phyloP scores from a whole-genome alignment of 306 rosid species.

The Quillaja saponaria region DNA sequence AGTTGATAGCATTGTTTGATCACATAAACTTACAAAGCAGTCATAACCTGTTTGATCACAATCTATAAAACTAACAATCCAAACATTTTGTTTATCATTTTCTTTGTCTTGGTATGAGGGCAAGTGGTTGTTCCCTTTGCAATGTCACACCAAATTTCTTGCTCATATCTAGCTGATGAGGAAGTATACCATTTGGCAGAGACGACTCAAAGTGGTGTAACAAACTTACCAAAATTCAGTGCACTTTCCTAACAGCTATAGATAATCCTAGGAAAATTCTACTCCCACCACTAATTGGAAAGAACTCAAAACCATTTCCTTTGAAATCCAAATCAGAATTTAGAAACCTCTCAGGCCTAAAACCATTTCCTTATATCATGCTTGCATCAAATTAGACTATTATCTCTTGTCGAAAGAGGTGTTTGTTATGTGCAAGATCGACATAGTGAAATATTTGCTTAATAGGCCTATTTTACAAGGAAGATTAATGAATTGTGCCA shows the following conservation, averaged over 20 bases:
- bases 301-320: constrained; percentile 32
- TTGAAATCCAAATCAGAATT: constrained; percentile 22
- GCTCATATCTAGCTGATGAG: constrained; percentile 12
- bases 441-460: too few species aligned
- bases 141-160: constrained; percentile 21
- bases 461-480: constrained; percentile 29
- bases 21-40: too few species aligned
- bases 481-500: not conserved
- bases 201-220: constrained; percentile 33
- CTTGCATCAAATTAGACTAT: constrained; percentile 24
- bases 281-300: constrained; percentile 38
- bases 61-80: too few species aligned
- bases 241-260: constrained; percentile 22
- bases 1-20: too few species aligned
- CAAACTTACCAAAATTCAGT: constrained; percentile 22
- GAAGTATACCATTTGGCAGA: constrained; percentile 28
- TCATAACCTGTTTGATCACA: too few species aligned
- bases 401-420: constrained; percentile 31
- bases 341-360: constrained; percentile 30
- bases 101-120: too few species aligned
- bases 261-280: constrained; percentile 39
- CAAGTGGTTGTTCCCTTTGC: constrained; percentile 30
- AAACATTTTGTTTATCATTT: too few species aligned
- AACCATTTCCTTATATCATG: constrained; percentile 19
- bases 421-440: too few species aligned